These are phyloP conservation scores for Phytophthora kernoviae DNA, from an alignment of 352 stramenopile genomes.

Conservation along the genomic window DNA sequence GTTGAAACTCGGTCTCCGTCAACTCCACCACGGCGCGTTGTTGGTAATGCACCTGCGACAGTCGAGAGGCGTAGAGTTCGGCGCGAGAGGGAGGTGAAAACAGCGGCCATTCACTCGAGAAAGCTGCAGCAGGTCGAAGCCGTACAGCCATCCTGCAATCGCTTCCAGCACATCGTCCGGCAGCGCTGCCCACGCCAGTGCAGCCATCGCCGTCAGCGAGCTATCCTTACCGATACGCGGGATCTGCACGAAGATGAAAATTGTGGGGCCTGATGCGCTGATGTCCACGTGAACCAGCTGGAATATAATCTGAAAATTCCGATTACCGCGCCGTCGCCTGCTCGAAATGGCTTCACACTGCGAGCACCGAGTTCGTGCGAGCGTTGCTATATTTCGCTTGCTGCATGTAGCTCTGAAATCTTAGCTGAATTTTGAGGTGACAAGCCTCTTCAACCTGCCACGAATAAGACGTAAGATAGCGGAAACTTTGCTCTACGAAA, in stretches of 20 bases:
- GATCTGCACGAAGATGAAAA: constrained; percentile 26
- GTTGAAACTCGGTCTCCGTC: constrained; percentile 1
- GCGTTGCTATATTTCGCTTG: constrained; percentile 2
- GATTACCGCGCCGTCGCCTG: background rate
- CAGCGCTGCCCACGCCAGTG: constrained; percentile 17
- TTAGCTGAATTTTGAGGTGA: background rate
- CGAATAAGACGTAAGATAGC: background rate
- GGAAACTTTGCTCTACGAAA: no score
- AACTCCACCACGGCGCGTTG: background rate
- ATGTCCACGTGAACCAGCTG: background rate
- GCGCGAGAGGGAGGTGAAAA: constrained; percentile 8
- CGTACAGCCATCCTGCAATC: constrained; percentile 23
- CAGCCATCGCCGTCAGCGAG: constrained; percentile 17
- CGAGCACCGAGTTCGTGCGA: no score
- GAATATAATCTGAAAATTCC: background rate
- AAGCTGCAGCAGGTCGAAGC: constrained; percentile 32
- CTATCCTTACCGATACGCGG: constrained; percentile 1
- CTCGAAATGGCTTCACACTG: background rate
- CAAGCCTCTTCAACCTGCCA: no score
- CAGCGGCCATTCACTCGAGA: constrained; percentile 27
- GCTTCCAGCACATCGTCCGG: constrained; percentile 28
- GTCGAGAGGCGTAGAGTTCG: constrained; percentile 19
- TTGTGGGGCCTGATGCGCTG: constrained; percentile 8
- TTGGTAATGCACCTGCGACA: constrained; percentile 28
- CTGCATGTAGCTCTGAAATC: background rate